Evolutionary conservation across 495 filamentous ascomycete genomes (phyloP).

Genomic region (Neurospora intermedia): DNA sequence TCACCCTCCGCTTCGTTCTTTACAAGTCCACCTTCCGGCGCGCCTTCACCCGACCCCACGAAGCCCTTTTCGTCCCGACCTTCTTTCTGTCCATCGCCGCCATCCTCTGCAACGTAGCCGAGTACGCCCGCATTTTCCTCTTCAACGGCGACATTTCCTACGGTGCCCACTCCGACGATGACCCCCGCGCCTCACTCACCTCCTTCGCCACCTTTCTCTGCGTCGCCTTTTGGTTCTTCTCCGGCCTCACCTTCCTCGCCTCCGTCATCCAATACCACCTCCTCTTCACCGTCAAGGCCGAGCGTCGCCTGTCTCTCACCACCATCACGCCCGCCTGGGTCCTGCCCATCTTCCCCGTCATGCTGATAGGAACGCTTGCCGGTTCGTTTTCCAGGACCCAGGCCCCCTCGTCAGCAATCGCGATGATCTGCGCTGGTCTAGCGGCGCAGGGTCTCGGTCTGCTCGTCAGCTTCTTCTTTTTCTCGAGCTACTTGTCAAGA

Average conservation of each 20-base stretch:
- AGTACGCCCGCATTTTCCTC: constrained; percentile 42
- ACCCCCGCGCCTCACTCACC: constrained; percentile 15
- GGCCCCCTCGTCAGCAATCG: constrained; percentile 16
- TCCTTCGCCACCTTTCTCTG: constrained; percentile 33
- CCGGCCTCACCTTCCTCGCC: constrained; percentile 28
- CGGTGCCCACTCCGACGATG: background rate
- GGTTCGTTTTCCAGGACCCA: constrained; percentile 29
- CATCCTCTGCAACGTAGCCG: constrained; percentile 47
- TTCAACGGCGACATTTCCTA: constrained; percentile 22
- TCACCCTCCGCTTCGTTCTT: constrained; percentile 47
- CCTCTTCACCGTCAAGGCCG: constrained; percentile 36
- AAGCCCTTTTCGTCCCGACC: constrained; percentile 58
- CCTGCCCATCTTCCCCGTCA: constrained; percentile 44
- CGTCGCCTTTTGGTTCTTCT: constrained; percentile 44
- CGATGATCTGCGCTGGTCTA: constrained; percentile 38
- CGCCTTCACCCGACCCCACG: constrained; percentile 50
- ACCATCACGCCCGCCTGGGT: constrained; percentile 46
- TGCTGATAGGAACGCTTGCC: constrained; percentile 43
- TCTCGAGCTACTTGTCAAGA: constrained; percentile 45
- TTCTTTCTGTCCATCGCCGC: constrained; percentile 56
- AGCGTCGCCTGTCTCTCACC: constrained; percentile 22
- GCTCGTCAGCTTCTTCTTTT: constrained; percentile 39
- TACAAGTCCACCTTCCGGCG: constrained; percentile 39
- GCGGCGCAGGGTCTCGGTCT: constrained; percentile 44
- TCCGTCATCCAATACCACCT: constrained; percentile 41